Base-by-base conservation (phyloP, 768 basidiomycete species). In the Cyclocybe aegerita region DNA sequence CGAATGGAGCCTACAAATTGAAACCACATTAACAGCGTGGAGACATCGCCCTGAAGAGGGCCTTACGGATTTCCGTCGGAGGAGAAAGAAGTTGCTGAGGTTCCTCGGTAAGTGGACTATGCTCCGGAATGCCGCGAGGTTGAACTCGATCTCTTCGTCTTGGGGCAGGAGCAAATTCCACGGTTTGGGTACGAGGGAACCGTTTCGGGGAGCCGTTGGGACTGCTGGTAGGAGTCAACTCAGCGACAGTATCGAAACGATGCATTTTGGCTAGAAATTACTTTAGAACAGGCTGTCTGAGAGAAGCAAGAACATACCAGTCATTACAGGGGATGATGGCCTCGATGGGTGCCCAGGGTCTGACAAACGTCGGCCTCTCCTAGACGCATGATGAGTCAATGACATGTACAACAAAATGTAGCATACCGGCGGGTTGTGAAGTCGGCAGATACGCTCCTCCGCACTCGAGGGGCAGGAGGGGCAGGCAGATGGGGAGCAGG, bases 131-230 rank as follows among this genome's bases (percentile, higher is more conserved):
- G 39, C 41, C 46, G 56, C n/a, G 36, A 29, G 46, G 49, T 48
- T 46, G 51, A 52, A 47, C 54, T 53, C 61, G 62, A 42, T 48
- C 59, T 44, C 60, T 66, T 42, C 69, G 70, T 41, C 57, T 65
- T 8, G 63, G 51, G 14, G 60, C 54, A 58, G 74, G 60, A 65
- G 65, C 65, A 50, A 72, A 74, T 41, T 74, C 72, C 4, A 76
- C 66, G 0, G 73, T 76, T 56, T 72, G 73, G 10, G 72, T 69
- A 7, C 72, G 69, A 39, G 67, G 68, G 39, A 75, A 71, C 7
- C 53, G 53, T 40, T 60, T 61, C 4, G 59, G 53, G 15, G 49
- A 43, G 8, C 56, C 50, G n/a, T 44, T 32, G 37, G 52, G 48
- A n/a, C 42, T 54, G 29, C 23, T 23, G 5, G 23, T 23, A 3